A percentile compares a stretch with the other conserved stretches of the same genome.
These are phyloP conservation scores for Antrodiella citrinella DNA, from an alignment of 768 basidiomycete genomes.

Conservation along the genomic window DNA sequence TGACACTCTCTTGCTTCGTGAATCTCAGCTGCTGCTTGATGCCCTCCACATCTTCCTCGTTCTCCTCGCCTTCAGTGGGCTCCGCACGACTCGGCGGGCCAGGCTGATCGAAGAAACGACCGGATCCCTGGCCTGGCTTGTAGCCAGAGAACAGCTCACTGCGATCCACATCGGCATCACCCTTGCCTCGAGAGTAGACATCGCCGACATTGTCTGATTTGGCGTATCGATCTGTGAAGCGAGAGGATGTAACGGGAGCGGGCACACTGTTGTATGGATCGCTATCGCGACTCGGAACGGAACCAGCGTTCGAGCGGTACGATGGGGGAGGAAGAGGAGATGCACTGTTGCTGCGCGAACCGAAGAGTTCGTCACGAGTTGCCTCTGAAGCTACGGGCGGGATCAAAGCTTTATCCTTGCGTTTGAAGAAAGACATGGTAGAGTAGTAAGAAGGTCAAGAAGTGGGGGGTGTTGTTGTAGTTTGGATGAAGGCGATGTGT, in stretches of 20 bases:
- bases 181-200: slow-evolving; percentile 54
- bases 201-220: slow-evolving; percentile 51
- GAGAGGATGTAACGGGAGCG: slow-evolving; percentile 11
- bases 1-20: slow-evolving; percentile 87
- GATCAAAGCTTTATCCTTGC: slow-evolving; percentile 56
- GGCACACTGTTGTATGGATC: slow-evolving; percentile 38
- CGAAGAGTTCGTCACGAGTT: slow-evolving; percentile 18
- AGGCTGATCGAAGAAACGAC: slow-evolving; percentile 66
- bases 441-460: slow-evolving; percentile 6
- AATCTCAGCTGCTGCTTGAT: slow-evolving; percentile 90
- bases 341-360: slow-evolving; percentile 24
- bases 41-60: slow-evolving; percentile 85
- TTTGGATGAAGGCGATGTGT: background rate
- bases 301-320: slow-evolving; percentile 45
- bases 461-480: background rate
- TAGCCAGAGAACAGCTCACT: slow-evolving; percentile 71
- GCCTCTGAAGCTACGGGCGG: slow-evolving; percentile 49
- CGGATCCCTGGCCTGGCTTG: slow-evolving; percentile 48
- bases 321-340: slow-evolving; percentile 30
- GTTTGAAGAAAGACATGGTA: slow-evolving; percentile 61
- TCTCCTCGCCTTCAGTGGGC: slow-evolving; percentile 58
- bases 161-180: slow-evolving; percentile 57
- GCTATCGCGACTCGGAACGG: slow-evolving; percentile 63
- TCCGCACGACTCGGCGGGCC: slow-evolving; percentile 25
- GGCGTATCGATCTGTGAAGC: slow-evolving; percentile 36